Conservation (phyloP, 73 alveolate species). For the Tetrahymena borealis region DNA sequence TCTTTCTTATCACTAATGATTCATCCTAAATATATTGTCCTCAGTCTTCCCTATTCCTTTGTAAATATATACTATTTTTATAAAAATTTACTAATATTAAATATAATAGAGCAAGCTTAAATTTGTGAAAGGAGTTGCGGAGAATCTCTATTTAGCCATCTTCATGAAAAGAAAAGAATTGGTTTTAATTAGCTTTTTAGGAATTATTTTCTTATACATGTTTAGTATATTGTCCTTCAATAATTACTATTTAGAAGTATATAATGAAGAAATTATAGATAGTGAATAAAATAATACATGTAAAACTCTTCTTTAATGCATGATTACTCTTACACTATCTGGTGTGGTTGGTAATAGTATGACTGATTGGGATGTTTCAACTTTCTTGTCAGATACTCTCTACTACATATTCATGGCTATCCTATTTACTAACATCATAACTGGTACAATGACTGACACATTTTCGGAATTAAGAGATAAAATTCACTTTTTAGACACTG, state of each 20-base stretch:
- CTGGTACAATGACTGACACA: slow-evolving; percentile 42
- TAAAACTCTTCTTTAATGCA: slow-evolving; percentile 9
- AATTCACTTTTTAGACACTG: slow-evolving; percentile 24
- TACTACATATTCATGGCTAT: slow-evolving; percentile 35
- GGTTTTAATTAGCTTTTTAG: not conserved
- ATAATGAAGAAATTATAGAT: not conserved
- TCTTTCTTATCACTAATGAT: not conserved
- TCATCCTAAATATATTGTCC: not conserved
- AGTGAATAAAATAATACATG: slow-evolving; percentile 9
- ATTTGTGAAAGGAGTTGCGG: not conserved
- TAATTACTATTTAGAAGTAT: not conserved
- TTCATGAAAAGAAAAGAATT: not conserved
- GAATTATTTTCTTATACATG: not conserved
- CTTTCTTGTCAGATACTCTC: slow-evolving; percentile 20
- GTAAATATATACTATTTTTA: not conserved
- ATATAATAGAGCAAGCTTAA: not conserved
- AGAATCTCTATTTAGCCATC: not conserved
- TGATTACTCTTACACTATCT: slow-evolving; percentile 34
- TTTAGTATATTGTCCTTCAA: not conserved
- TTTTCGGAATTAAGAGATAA: slow-evolving; percentile 43
- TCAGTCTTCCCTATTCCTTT: not conserved
- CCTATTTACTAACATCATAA: slow-evolving; percentile 21
- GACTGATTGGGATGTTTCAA: slow-evolving; percentile 37
- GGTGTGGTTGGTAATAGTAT: slow-evolving; percentile 35
- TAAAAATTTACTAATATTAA: not conserved